Percentiles rank a stretch among this genome's conserved stretches.
These are phyloP conservation scores for Zygoascus sp. DNA, from an alignment of 1,139 yeast genomes.

Conservation along the genomic window DNA sequence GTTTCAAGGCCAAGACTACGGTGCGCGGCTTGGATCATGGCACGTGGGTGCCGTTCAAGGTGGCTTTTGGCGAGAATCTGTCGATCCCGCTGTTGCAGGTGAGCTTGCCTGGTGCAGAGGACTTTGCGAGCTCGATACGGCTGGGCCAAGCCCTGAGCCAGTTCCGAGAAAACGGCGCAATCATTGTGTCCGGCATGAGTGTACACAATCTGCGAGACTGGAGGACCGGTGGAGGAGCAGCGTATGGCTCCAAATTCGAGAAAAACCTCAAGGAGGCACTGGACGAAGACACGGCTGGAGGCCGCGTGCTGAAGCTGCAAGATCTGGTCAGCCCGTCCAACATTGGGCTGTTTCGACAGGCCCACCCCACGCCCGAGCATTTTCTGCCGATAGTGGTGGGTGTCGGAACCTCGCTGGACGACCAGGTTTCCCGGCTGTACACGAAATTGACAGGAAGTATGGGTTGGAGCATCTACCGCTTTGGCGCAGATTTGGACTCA, in stretches of 20 bases:
- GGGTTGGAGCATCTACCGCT: conserved; percentile 67
- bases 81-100: conserved; percentile 53
- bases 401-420: conserved; percentile 45
- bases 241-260: conserved; percentile 44
- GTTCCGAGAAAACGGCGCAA: conserved; percentile 48
- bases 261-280: conserved; percentile 40
- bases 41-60: conserved; percentile 73
- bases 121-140: conserved; percentile 45
- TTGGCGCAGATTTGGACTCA: conserved; percentile 10
- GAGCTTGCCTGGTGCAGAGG: conserved; percentile 45
- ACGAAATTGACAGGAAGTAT: conserved; percentile 44
- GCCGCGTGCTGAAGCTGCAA: conserved; percentile 26
- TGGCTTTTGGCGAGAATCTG: conserved; percentile 44
- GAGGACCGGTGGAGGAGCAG: background rate
- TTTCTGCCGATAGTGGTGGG: conserved; percentile 66
- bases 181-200: conserved; percentile 70
- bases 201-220: conserved; percentile 66
- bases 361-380: conserved; percentile 77
- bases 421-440: conserved; percentile 43
- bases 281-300: conserved; percentile 24
- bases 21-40: conserved; percentile 76
- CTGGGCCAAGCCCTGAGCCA: conserved; percentile 53
- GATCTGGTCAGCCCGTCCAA: conserved; percentile 37
- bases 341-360: conserved; percentile 26
- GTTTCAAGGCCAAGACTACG: conserved; percentile 44